Evolutionary conservation across 192 early-diverging fungal genomes (phyloP).

Genomic region (Coemansia sp.): DNA sequence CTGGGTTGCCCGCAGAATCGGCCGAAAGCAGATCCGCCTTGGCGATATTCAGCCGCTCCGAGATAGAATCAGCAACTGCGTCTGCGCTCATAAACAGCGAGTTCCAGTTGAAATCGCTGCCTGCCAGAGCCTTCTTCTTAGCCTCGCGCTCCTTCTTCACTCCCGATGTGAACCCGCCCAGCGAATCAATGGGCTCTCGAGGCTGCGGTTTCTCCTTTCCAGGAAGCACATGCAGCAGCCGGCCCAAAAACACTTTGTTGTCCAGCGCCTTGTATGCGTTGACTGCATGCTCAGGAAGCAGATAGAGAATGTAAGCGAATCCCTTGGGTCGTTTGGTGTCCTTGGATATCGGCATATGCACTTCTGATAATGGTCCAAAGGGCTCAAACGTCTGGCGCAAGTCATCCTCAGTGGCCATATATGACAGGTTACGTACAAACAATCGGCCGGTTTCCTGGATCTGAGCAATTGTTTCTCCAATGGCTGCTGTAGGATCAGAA

Average conservation of each 20-base stretch:
- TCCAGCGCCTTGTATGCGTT: conserved; percentile 81
- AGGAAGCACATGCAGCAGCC: conserved; percentile 84
- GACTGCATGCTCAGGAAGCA: conserved; percentile 91
- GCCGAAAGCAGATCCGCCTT: conserved; percentile 92
- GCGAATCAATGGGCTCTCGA: conserved; percentile 45
- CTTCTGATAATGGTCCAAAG: conserved; percentile 89
- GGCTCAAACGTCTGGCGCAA: conserved; percentile 75
- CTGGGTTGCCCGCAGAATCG: conserved; percentile 70
- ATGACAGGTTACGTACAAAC: conserved; percentile 92
- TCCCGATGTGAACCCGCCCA: conserved; percentile 56
- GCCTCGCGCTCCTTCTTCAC: conserved; percentile 84
- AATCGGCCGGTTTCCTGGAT: conserved; percentile 94
- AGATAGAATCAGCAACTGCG: conserved; percentile 92
- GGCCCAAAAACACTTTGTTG: conserved; percentile 85
- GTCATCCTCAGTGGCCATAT: conserved; percentile 85
- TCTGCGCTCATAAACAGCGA: conserved; percentile 94
- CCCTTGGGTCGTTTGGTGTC: conserved; percentile 93
- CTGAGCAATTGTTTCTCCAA: conserved; percentile 55
- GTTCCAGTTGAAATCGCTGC: conserved; percentile 94
- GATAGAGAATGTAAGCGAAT: conserved; percentile 84
- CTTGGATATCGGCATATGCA: conserved; percentile 91
- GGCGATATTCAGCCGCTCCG: conserved; percentile 82
- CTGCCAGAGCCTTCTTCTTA: conserved; percentile 72
- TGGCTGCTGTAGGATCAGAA: conserved; percentile 19
- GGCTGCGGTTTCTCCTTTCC: conserved; percentile 75